A percentile compares a stretch with the other conserved stretches of the same genome.
These are phyloP conservation scores for Rhinocladiella similis DNA, from an alignment of 2,329 filamentous ascomycete species.

Conservation along the genomic window DNA sequence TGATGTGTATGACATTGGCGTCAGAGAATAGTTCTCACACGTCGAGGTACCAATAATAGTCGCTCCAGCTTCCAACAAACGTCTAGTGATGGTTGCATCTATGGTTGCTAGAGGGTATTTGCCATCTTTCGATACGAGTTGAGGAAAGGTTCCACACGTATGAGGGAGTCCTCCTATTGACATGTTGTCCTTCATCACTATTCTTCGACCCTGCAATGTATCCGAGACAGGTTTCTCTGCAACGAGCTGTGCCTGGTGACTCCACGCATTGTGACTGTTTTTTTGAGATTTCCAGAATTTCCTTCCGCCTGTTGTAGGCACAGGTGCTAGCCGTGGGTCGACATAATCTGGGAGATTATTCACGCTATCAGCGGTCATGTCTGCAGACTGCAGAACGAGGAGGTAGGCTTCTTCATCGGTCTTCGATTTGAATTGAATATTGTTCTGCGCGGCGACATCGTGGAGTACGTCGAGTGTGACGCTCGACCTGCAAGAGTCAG, in stretches of 20 bases:
- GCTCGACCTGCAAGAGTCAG: slow-evolving; percentile 18
- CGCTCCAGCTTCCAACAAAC: slow-evolving; percentile 37
- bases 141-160: slow-evolving; percentile 38
- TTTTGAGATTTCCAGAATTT: slow-evolving; percentile 31
- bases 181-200: slow-evolving; percentile 42
- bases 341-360: slow-evolving; percentile 38
- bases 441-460: slow-evolving; percentile 24
- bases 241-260: slow-evolving; percentile 37
- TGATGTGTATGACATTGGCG: slow-evolving; percentile 39
- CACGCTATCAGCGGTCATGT: slow-evolving; percentile 32
- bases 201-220: slow-evolving; percentile 33
- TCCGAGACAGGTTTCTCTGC: slow-evolving; percentile 28
- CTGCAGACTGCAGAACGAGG: slow-evolving; percentile 32
- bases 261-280: slow-evolving; percentile 48
- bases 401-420: slow-evolving; percentile 30
- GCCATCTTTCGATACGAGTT: slow-evolving; percentile 32
- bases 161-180: slow-evolving; percentile 38
- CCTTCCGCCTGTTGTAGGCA: slow-evolving; percentile 22
- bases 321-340: slow-evolving; percentile 36
- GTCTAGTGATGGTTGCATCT: slow-evolving; percentile 38
- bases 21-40: slow-evolving; percentile 42
- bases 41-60: slow-evolving; percentile 38
- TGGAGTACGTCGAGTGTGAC: slow-evolving; percentile 27
- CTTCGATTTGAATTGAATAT: slow-evolving; percentile 21
- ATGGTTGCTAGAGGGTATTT: slow-evolving; percentile 35